These are phyloP conservation scores for Fusarium zealandicum DNA, from an alignment of 2,329 filamentous ascomycete species.

Conservation along the genomic window DNA sequence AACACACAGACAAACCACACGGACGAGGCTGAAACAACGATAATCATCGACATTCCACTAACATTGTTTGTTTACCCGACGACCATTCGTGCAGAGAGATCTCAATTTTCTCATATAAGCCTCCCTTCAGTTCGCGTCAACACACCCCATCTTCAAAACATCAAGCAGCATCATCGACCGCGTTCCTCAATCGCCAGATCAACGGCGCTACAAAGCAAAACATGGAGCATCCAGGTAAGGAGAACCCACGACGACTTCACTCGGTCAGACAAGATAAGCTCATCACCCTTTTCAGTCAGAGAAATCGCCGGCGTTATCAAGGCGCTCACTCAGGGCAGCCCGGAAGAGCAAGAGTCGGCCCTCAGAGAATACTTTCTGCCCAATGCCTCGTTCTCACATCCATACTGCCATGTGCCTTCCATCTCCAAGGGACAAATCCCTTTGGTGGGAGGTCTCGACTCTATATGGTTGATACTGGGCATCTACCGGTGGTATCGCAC, in stretches of 20 bases:
- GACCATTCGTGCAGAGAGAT: background rate
- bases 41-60: constrained; percentile 24
- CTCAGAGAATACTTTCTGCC: constrained; percentile 77
- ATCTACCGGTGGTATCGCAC: constrained; percentile 89
- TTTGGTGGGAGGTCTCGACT: constrained; percentile 58
- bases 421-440: constrained; percentile 54
- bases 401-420: constrained; percentile 74
- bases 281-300: constrained; percentile 45
- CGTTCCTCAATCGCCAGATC: background rate
- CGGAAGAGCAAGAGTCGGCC: constrained; percentile 68
- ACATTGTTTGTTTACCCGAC: background rate
- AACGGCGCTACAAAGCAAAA: background rate
- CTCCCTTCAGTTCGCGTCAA: background rate
- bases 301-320: constrained; percentile 74
- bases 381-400: constrained; percentile 77
- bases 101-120: constrained; percentile 2
- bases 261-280: background rate
- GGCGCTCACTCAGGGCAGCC: constrained; percentile 71
- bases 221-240: constrained; percentile 53
- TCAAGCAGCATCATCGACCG: background rate
- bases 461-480: constrained; percentile 69
- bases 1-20: constrained; percentile 11
- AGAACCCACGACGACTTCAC: background rate
- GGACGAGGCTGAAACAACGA: constrained; percentile 28
- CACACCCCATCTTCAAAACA: constrained; percentile 1